These are phyloP conservation scores for Lolium rigidum DNA, from an alignment of 176 grass and related monocot species.

Conservation along the genomic window DNA sequence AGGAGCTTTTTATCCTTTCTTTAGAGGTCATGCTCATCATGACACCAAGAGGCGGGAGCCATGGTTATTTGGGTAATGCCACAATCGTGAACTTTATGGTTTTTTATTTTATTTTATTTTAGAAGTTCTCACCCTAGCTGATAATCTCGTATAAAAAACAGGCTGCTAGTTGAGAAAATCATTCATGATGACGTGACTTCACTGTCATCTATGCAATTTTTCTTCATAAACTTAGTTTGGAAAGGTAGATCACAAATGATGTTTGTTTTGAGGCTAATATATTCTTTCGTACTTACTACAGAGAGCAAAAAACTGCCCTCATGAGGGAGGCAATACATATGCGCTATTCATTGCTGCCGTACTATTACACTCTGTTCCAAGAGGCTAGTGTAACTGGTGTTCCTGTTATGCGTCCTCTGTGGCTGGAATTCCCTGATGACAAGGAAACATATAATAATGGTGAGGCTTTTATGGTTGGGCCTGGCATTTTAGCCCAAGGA, in stretches of 20 bases:
- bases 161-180: constrained; percentile 1
- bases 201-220: constrained; percentile 11
- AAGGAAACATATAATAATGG: constrained; percentile 94
- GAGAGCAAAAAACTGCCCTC: constrained; percentile 78
- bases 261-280: constrained; percentile 34
- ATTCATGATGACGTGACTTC: constrained; percentile 2
- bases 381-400: constrained; percentile 85
- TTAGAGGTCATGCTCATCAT: constrained; percentile 93
- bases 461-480: constrained; percentile 90
- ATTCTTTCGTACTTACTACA: constrained; percentile 39
- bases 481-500: constrained; percentile 79
- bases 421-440: constrained; percentile 94
- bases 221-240: constrained; percentile 24
- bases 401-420: constrained; percentile 93
- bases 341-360: constrained; percentile 86
- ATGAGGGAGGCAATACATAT: constrained; percentile 91
- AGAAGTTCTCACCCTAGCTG: neutral
- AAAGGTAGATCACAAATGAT: constrained; percentile 7
- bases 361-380: constrained; percentile 93
- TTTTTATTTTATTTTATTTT: constrained; percentile 23
- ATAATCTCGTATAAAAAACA: constrained; percentile 16
- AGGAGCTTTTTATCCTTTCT: constrained; percentile 98
- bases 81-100: constrained; percentile 25
- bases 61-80: constrained; percentile 93
- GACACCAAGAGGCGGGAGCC: constrained; percentile 97